phyloP scores from a whole-genome alignment of 495 filamentous ascomycete species.

The Aspergillus kassunensis region DNA sequence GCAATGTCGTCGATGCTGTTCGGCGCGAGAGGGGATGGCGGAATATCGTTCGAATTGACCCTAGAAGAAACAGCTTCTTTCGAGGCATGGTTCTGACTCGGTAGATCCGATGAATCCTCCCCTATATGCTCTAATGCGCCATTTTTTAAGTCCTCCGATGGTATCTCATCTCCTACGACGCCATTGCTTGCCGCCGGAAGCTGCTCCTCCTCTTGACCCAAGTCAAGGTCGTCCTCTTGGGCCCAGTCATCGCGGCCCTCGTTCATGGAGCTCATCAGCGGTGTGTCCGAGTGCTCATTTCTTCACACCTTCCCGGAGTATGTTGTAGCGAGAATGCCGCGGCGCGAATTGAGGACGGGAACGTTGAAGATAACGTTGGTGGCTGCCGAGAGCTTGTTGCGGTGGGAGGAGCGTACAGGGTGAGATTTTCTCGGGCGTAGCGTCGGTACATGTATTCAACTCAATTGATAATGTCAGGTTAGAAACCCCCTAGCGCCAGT shows the following conservation, averaged over 20 bases:
- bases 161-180: slow-evolving; percentile 13
- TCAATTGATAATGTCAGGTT: neutral
- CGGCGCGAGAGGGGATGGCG: slow-evolving; percentile 20
- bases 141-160: slow-evolving; percentile 6
- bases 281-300: slow-evolving; percentile 42
- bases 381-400: neutral
- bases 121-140: slow-evolving; percentile 20
- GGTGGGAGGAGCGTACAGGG: neutral
- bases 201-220: slow-evolving; percentile 34
- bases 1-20: slow-evolving; percentile 48
- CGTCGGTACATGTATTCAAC: neutral
- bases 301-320: slow-evolving; percentile 18
- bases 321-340: neutral
- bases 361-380: neutral
- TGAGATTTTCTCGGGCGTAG: neutral
- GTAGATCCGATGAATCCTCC: slow-evolving; percentile 28
- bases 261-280: slow-evolving; percentile 50
- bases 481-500: neutral
- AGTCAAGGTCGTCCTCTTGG: slow-evolving; percentile 48
- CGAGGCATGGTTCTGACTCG: slow-evolving; percentile 20
- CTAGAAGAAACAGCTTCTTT: slow-evolving; percentile 4
- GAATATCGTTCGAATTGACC: slow-evolving; percentile 12
- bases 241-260: slow-evolving; percentile 44
- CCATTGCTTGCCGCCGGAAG: slow-evolving; percentile 22
- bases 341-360: neutral